phyloP scores from a whole-genome alignment of 345 rosid species.

The Iberis pinnata region DNA sequence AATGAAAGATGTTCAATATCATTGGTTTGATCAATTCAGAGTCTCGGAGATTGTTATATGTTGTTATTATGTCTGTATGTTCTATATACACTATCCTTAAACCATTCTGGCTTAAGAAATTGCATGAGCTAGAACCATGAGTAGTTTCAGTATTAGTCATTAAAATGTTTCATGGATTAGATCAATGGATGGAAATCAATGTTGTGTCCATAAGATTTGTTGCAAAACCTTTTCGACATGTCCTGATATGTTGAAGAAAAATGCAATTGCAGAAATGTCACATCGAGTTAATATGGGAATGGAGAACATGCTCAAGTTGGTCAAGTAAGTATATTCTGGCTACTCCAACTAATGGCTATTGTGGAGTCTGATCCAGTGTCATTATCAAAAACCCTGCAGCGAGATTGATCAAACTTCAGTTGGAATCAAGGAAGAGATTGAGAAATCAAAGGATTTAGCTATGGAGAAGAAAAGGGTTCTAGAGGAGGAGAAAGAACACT shows the following conservation, averaged over 20 bases:
- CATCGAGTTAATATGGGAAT: slow-evolving; percentile 69
- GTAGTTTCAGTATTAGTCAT: neutral
- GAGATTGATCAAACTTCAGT: slow-evolving; percentile 69
- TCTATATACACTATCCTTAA: neutral
- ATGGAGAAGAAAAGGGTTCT: slow-evolving; percentile 60
- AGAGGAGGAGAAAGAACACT: slow-evolving; percentile 64
- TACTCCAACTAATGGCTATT: neutral
- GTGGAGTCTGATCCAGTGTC: slow-evolving; percentile 5
- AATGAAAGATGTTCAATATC: neutral
- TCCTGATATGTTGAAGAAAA: slow-evolving; percentile 12
- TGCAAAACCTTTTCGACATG: neutral
- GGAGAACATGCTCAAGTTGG: slow-evolving; percentile 83
- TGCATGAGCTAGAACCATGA: neutral
- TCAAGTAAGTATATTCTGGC: slow-evolving; percentile 39
- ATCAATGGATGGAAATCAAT: slow-evolving; percentile 5
- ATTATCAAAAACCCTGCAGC: slow-evolving; percentile 33
- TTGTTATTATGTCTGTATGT: neutral
- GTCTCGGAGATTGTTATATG: neutral
- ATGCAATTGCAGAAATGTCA: slow-evolving; percentile 54
- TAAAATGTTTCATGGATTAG: slow-evolving; percentile 7
- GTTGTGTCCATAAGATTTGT: neutral
- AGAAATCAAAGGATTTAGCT: slow-evolving; percentile 57
- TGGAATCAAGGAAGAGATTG: slow-evolving; percentile 66
- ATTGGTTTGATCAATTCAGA: neutral
- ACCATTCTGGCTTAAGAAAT: neutral